Base-by-base conservation (phyloP, 2,329 filamentous ascomycete species). In the Calonectria leucothoes region DNA sequence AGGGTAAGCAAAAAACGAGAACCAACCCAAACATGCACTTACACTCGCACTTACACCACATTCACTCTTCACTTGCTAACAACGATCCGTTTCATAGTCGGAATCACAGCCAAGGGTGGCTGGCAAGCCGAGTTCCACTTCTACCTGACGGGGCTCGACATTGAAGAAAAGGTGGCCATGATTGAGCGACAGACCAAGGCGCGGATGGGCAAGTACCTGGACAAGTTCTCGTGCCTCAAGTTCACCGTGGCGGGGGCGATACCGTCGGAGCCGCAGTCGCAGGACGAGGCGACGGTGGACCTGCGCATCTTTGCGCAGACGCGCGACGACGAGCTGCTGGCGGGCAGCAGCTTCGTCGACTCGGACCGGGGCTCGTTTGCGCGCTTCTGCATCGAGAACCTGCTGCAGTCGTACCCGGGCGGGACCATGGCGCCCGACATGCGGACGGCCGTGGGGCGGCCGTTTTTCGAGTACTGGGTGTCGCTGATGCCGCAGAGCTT, bases 231-330 rank as follows among this genome's bases (percentile, higher is more conserved):
- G 81, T 57, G 84, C 85, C 66, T 77, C 78, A 71, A 79, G 77
- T 74, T 84, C 81, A 71, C 76, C 70, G 59, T 70, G 66, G 72
- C 86, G 84, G 71, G 88, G 85, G 29, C 82, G 79, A 27, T 83
- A 76, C 81, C 83, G 1, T 78, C 82, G 2, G 79, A 87, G 64
- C 84, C 85, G 0, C 75, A 75, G 7, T 84, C 82, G 29, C 86
- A 88, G 55, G 84, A 85, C 25, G 82, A 82, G 3, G 87, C 86
- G 4, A 89, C 87, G 1, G 87, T 88, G 1, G 85, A 87, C 70
- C 83, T 88, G 75, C 77, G 86, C 66, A 81, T 86, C 76, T 83
- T 88, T 74, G 83, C 84, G 0, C 86, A 91, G 77, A 87, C 88
- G 15, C 79, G 75, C 12, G 81, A 76, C 49, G 66, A 86, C 83